phyloP scores from a whole-genome alignment of 139 green algal genomes.

The Auxenochlorella protothecoides region DNA sequence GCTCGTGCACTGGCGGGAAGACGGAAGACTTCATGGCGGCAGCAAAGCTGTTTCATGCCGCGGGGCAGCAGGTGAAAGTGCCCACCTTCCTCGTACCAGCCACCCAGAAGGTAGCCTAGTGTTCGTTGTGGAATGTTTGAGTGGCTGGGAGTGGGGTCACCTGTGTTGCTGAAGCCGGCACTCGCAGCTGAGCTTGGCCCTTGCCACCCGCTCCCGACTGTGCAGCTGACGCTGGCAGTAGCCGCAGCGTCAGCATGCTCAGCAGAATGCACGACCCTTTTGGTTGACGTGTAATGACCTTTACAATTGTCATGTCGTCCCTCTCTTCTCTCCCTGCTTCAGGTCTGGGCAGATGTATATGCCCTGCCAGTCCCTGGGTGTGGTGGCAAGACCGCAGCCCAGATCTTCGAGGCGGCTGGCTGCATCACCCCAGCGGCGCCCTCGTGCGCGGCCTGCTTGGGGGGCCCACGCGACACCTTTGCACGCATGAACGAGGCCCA shows the following conservation, averaged over 20 bases:
- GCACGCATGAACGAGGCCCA: conserved; percentile 91
- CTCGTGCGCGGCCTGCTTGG: conserved; percentile 85
- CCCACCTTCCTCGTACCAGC: conserved; percentile 92
- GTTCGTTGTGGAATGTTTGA: too few species aligned
- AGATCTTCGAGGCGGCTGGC: conserved; percentile 89
- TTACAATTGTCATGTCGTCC: too few species aligned
- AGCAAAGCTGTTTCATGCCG: conserved; percentile 77
- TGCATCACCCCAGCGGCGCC: conserved; percentile 79
- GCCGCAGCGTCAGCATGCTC: too few species aligned
- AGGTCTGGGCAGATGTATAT: conserved; percentile 94
- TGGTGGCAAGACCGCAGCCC: conserved; percentile 82
- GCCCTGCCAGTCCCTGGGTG: conserved; percentile 78
- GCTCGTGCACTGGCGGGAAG: conserved; percentile 81
- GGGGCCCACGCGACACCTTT: conserved; percentile 87
- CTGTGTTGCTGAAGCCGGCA: too few species aligned
- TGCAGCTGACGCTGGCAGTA: too few species aligned
- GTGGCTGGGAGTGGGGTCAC: too few species aligned
- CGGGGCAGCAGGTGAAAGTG: conserved; percentile 76
- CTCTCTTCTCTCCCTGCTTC: too few species aligned
- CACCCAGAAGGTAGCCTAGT: conserved; percentile 71
- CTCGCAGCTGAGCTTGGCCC: too few species aligned
- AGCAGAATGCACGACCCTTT: too few species aligned
- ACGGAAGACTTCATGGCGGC: conserved; percentile 89
- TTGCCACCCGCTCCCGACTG: too few species aligned
- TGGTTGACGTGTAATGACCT: too few species aligned